A percentile compares a stretch with the other conserved stretches of the same genome.
phyloP scores from a whole-genome alignment of 1,284 basidiomycete species.

The Leucoagaricus sp. region DNA sequence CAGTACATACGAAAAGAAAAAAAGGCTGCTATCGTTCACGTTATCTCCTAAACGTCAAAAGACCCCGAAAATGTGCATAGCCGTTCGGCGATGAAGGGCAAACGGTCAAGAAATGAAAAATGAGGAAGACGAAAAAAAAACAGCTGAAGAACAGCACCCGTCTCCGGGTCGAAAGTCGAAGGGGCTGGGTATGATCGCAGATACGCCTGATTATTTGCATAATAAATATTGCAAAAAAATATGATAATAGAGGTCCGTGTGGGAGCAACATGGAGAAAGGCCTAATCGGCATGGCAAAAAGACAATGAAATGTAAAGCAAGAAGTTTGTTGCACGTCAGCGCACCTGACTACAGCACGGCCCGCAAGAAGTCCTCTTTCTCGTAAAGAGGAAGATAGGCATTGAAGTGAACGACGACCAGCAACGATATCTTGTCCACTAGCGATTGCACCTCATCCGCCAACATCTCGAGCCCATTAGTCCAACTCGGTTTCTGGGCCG shows the following conservation, averaged over 20 bases:
- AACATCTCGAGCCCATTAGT: slow-evolving; percentile 68
- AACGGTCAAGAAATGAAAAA: slow-evolving; percentile 1
- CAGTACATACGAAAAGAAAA: slow-evolving; percentile 1
- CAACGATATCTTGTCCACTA: slow-evolving; percentile 69
- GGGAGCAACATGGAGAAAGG: not conserved
- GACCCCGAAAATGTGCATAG: not conserved
- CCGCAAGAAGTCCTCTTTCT: slow-evolving; percentile 56
- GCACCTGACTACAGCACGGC: slow-evolving; percentile 11
- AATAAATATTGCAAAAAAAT: slow-evolving; percentile 6
- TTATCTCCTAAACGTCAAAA: slow-evolving; percentile 1
- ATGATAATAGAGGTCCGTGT: no score
- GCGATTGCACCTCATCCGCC: slow-evolving; percentile 62
- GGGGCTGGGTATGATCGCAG: not conserved
- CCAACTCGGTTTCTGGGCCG: slow-evolving; percentile 16
- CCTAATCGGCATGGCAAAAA: no score
- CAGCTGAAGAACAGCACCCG: not conserved
- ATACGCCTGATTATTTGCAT: not conserved
- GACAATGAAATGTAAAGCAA: not conserved
- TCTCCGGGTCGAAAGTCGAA: slow-evolving; percentile 8
- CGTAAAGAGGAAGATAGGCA: slow-evolving; percentile 74
- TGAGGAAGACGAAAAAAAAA: not conserved
- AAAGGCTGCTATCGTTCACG: not conserved
- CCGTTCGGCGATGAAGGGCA: not conserved
- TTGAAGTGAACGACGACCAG: slow-evolving; percentile 72
- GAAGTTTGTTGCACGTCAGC: slow-evolving; percentile 10